These are phyloP conservation scores for Ananas comosus DNA, from an alignment of 176 grass and related monocot species.

Conservation along the genomic window DNA sequence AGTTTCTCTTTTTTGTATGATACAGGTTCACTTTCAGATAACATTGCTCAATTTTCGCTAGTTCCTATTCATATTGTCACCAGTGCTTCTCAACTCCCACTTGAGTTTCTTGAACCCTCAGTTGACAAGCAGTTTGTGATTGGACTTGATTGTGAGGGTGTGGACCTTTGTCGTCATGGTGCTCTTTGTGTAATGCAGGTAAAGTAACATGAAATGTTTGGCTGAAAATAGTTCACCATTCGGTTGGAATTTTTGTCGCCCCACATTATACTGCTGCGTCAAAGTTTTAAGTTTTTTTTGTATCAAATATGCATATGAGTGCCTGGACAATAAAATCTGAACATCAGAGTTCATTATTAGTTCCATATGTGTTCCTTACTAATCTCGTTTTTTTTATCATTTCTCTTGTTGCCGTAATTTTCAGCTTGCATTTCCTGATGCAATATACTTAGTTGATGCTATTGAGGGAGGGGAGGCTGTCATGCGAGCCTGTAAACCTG, in stretches of 20 bases:
- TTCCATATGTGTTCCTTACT: background rate
- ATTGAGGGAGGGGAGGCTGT: conserved; percentile 60
- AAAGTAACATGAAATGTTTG: conserved; percentile 16
- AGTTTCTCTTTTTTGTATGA: background rate
- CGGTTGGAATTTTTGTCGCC: too few species aligned
- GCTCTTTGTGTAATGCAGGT: conserved; percentile 98
- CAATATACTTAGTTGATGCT: conserved; percentile 89
- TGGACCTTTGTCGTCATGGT: conserved; percentile 82
- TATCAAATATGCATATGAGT: background rate
- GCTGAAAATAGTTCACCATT: too few species aligned
- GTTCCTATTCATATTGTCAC: conserved; percentile 60
- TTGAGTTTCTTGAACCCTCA: conserved; percentile 81
- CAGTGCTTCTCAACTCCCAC: conserved; percentile 57
- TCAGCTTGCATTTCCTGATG: conserved; percentile 80
- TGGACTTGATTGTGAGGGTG: conserved; percentile 92
- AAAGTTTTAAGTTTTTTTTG: background rate
- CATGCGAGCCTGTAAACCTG: conserved; percentile 84
- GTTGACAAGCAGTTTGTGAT: conserved; percentile 43
- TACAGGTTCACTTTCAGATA: conserved; percentile 30
- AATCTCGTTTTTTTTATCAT: conserved; percentile 7
- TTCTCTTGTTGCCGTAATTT: conserved; percentile 8
- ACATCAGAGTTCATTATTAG: background rate
- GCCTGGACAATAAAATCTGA: background rate
- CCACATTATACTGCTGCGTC: too few species aligned
- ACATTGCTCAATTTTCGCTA: conserved; percentile 25